phyloP scores from a whole-genome alignment of 192 early-diverging fungal genomes.

The Haplosporangium gracile region DNA sequence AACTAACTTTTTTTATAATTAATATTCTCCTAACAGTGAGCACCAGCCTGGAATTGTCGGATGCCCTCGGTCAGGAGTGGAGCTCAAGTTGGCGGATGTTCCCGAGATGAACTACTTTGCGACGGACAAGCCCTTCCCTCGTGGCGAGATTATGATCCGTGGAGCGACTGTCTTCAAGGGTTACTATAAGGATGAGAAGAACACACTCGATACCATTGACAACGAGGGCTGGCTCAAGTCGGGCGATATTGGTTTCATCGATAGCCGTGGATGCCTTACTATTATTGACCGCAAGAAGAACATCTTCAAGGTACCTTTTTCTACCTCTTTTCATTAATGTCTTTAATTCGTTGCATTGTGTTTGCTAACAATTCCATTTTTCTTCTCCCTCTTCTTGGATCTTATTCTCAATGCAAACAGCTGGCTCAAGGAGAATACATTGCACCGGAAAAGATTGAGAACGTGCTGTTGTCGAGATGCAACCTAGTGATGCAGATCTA shows the following conservation, averaged over 20 bases:
- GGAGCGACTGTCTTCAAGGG: constrained; percentile 78
- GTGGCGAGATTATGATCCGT: constrained; percentile 91
- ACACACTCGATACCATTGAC: constrained; percentile 81
- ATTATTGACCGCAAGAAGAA: constrained; percentile 90
- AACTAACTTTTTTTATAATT: background rate
- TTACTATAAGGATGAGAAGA: constrained; percentile 85
- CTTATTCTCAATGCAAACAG: background rate
- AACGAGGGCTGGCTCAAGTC: constrained; percentile 87
- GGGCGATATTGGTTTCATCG: constrained; percentile 82
- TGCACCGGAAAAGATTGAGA: constrained; percentile 92
- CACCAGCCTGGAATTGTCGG: constrained; percentile 83
- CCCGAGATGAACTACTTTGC: constrained; percentile 87
- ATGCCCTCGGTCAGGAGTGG: constrained; percentile 63
- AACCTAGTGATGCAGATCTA: constrained; percentile 60
- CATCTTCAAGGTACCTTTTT: constrained; percentile 69
- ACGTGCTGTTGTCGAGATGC: constrained; percentile 59
- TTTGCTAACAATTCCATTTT: too few relatives aligned
- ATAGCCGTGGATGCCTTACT: constrained; percentile 68
- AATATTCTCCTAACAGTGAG: constrained; percentile 60
- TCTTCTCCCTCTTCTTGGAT: too few relatives aligned
- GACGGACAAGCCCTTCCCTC: constrained; percentile 76
- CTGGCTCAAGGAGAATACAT: constrained; percentile 85
- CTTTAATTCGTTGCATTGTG: background rate
- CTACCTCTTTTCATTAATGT: background rate
- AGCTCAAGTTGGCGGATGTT: constrained; percentile 88